Base-by-base conservation (phyloP, 805 yeast genomes). In the Candida glaebosa region DNA sequence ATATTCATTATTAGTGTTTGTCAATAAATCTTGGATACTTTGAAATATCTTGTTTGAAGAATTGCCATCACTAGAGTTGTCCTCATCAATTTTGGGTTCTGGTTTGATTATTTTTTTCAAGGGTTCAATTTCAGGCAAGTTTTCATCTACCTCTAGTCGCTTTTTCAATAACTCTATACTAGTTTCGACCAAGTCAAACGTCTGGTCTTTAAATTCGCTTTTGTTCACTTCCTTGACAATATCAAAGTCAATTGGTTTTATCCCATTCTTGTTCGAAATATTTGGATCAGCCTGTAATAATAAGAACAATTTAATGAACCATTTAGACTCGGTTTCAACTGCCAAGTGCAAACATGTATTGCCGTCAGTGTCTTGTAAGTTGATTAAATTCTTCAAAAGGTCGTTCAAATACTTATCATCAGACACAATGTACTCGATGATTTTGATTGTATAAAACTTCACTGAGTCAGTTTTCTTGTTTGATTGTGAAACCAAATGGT, bases 171-270 rank as follows among this genome's bases (percentile, higher is more conserved):
- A 59, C 34, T 67, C 69, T 20, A 64, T 48, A 7, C 60, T 61
- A 2, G 72, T 64, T 15, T 50, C 50, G 8, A 68, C 51, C 24
- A 69, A 56, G 49, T 68, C 67, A 33, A 67, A 46, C 12, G 67
- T 46, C 31, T 60, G 65, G 15, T 59, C 63, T 18, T 43, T 38
- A 8, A 39, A 31, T 10, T 43, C 44, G 17, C 42, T 48, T 30
- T 52, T 46, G 5, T 37, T 32, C 9, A 58, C 54, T 36, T 69
- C 72, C 35, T 77, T 64, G 34, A 73, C 78, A 40, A 84, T 79
- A 34, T 95, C 96, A 63, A 86, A 91, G 63, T 93, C 98, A 10
- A 73, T 65, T 3, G 98, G 96, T 46, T 85, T 79, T 25, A 91
- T 73, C 0, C 96, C 96, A 3, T 91, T 84, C 38, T 86, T 84